These are phyloP conservation scores for Neoascochyta sp. DNA, from an alignment of 2,329 filamentous ascomycete genomes.

Conservation along the genomic window DNA sequence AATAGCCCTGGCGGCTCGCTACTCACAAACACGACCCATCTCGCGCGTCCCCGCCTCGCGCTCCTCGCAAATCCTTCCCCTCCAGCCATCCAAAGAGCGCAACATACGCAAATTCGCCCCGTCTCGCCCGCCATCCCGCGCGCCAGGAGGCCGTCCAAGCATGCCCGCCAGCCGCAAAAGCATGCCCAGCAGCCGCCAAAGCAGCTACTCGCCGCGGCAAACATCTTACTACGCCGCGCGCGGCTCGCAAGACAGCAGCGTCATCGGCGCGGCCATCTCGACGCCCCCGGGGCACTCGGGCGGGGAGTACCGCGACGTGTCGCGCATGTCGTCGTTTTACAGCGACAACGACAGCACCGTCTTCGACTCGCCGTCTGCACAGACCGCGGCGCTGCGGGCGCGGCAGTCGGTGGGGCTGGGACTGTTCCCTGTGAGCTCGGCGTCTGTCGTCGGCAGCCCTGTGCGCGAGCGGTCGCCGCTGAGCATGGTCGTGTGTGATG, in stretches of 20 bases:
- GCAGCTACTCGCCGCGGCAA: no score
- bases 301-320: slow-evolving; percentile 13
- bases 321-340: slow-evolving; percentile 19
- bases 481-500: slow-evolving; percentile 8
- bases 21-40: slow-evolving; percentile 8
- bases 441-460: slow-evolving; percentile 7
- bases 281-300: slow-evolving; percentile 5
- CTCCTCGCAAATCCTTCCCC: slow-evolving; percentile 8
- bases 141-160: no score
- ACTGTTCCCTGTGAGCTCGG: slow-evolving; percentile 10
- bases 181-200: slow-evolving; percentile 12
- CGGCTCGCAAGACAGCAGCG: no score
- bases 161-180: slow-evolving; percentile 15
- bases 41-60: slow-evolving; percentile 2
- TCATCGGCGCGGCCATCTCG: slow-evolving; percentile 7
- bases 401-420: slow-evolving; percentile 7
- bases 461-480: slow-evolving; percentile 14
- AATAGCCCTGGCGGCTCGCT: slow-evolving; percentile 1
- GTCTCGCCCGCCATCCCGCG: slow-evolving; percentile 17
- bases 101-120: slow-evolving; percentile 3
- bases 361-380: slow-evolving; percentile 9
- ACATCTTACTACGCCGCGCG: no score
- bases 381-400: slow-evolving; percentile 1
- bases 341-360: slow-evolving; percentile 18
- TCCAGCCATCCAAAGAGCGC: slow-evolving; percentile 3